Base-by-base conservation (phyloP, 345 rosid species). In the Arabidopsis arenosa region DNA sequence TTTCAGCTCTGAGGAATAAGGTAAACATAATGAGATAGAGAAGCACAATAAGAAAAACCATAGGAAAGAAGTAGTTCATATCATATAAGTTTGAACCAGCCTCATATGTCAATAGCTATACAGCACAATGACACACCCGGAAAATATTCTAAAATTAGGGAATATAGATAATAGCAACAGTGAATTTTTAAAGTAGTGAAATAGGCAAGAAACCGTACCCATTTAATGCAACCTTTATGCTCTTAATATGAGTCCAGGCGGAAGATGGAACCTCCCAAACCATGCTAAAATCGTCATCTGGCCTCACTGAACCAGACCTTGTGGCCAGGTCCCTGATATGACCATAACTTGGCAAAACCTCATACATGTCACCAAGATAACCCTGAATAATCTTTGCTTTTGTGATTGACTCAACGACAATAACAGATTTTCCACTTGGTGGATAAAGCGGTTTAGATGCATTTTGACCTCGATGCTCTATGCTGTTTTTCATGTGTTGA, bases 211-310 rank as follows among this genome's bases (percentile, higher is more conserved):
- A 14, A 65, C 36, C 76, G 13, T 83, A 95, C 99, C 98, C 90
- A 73, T 79, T 84, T 70, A 95, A 68, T 48, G 98, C 92, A 80
- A 88, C 93, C 86, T 87, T 92, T 77, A 92, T 90, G 85, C 97
- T 90, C 84, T 95, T 89, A 75, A 95, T 94, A 85, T 92, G 93
- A 62, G 97, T 92, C 99, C 99, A 95, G 28, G 98, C 96, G 67
- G 94, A 68, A 78, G 93, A 80, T 66, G 98, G 98, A 79, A 92
- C 99, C 86, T 95, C 99, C 99, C 99, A 95, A 41, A 92, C 96
- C 97, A 95, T 90, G 75, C 97, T 92, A 75, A 95, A 95, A 83
- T 95, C 97, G 52, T 92, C 99, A 84, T 90, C 88, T 52, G 99
- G 97, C 75, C 99, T 84, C 81, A 95, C 99, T 52, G 98, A 95